phyloP scores from a whole-genome alignment of 257 asterid species.

The Ligustrum vulgare region DNA sequence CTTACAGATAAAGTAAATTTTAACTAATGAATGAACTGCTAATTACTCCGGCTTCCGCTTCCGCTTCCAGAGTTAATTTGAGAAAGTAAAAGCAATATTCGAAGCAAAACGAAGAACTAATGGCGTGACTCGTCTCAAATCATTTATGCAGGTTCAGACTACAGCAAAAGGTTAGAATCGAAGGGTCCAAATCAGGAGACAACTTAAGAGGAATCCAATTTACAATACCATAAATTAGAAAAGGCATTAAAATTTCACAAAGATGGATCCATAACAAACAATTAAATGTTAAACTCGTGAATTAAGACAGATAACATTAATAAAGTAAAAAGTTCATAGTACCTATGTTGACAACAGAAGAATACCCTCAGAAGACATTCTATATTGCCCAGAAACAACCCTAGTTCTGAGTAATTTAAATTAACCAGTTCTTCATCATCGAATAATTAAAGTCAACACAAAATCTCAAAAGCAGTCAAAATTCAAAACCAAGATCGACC shows the following conservation, averaged over 20 bases:
- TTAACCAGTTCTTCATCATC: neutral
- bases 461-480: constrained; percentile 21
- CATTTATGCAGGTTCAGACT: neutral
- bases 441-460: too few species aligned
- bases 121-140: neutral
- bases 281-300: neutral
- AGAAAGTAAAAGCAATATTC: neutral
- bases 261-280: neutral
- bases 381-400: constrained; percentile 6
- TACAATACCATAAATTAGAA: neutral
- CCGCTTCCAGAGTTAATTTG: constrained; percentile 1
- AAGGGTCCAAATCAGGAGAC: neutral
- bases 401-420: neutral
- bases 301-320: neutral
- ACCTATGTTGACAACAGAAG: neutral
- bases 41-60: neutral
- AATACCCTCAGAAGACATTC: neutral
- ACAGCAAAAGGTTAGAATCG: neutral
- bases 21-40: neutral
- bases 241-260: neutral
- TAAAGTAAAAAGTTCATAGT: neutral
- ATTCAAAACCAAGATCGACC: constrained; percentile 38
- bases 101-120: neutral
- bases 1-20: neutral
- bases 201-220: neutral